These are phyloP conservation scores for Penicillium paradoxum DNA, from an alignment of 495 filamentous ascomycete genomes.

Conservation along the genomic window DNA sequence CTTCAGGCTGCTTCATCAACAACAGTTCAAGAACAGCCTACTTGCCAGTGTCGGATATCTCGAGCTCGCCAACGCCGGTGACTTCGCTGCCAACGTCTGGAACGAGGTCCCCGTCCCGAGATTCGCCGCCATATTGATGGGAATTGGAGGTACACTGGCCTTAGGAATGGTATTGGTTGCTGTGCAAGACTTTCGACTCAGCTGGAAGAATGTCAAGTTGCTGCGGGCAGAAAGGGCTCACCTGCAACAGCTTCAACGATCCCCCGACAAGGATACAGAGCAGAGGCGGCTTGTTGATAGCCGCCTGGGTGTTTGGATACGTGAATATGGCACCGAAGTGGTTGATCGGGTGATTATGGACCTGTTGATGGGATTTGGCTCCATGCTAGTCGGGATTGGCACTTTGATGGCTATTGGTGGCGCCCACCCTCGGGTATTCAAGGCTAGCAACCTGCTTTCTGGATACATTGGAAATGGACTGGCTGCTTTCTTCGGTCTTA, in stretches of 20 bases:
- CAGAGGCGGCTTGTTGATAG: slow-evolving; percentile 19
- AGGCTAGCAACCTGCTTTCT: slow-evolving; percentile 45
- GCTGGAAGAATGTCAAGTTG: slow-evolving; percentile 39
- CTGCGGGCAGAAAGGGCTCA: slow-evolving; percentile 35
- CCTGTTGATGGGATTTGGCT: slow-evolving; percentile 39
- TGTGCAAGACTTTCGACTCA: slow-evolving; percentile 35
- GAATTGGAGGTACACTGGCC: slow-evolving; percentile 43
- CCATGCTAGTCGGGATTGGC: slow-evolving; percentile 43
- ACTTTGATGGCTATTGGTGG: slow-evolving; percentile 50
- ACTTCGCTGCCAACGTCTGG: slow-evolving; percentile 53
- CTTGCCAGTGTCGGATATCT: slow-evolving; percentile 45
- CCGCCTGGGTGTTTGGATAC: slow-evolving; percentile 33
- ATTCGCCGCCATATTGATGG: slow-evolving; percentile 45
- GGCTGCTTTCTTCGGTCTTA: slow-evolving; percentile 38
- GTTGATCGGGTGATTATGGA: slow-evolving; percentile 50
- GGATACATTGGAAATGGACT: slow-evolving; percentile 47
- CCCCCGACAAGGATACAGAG: slow-evolving; percentile 16
- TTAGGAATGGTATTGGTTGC: slow-evolving; percentile 42
- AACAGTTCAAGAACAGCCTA: slow-evolving; percentile 44
- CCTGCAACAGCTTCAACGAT: slow-evolving; percentile 18
- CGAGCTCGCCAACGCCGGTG: slow-evolving; percentile 48
- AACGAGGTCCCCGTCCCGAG: slow-evolving; percentile 44
- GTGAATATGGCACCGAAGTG: slow-evolving; percentile 43
- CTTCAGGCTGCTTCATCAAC: slow-evolving; percentile 22
- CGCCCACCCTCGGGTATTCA: slow-evolving; percentile 33